Evolutionary conservation across 352 stramenopile species (phyloP), one percentile per base, ranked within the genome.

Genomic region (Pythium oligandrum): DNA sequence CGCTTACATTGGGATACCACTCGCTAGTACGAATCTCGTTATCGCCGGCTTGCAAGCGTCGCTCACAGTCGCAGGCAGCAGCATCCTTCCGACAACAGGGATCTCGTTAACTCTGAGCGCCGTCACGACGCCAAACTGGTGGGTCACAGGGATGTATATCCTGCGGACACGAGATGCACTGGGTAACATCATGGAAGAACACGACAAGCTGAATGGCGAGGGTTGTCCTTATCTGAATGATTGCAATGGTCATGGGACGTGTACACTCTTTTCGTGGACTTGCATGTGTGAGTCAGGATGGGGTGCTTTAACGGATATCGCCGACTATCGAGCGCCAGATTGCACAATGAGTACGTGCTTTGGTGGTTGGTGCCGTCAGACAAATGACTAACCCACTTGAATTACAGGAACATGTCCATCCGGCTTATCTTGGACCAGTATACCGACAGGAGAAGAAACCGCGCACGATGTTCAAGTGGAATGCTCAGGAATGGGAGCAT

Each of bases 401-500:
- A 26, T 26, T 54, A 31, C 58, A 83, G 79, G 75, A 26, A 71
- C 82, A 5, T 89, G 81, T 56, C 73, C 78, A 12, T 61, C 70
- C 5, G 66, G 75, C 4, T 70, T 68, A 33, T 72, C 68, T 12
- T 91, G 80, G 80, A 82, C 58, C 35, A 68, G 63, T 17, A 66
- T 89, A 39, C 78, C 76, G 3, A 73, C 49, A 1, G 49, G 60
- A 34, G 44, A 59, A 2, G 61, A 48, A 4, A 82, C 70, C 30
- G 68, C 58, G 7, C 81, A 89, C 48, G 40, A 72, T 8, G 39
- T 64, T 0, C 30, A 82, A 4, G 66, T 80, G 42, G 90, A 98
- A 66, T 98, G 90, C 58, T 94, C 85, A 2, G 86, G 85, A n/a
- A 86, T 89, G 61, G 90, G 90, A 0, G 60, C 74, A 2, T 98